Evolutionary conservation across 2,329 filamentous ascomycete species (phyloP).

Genomic region (Cercospora zeina): DNA sequence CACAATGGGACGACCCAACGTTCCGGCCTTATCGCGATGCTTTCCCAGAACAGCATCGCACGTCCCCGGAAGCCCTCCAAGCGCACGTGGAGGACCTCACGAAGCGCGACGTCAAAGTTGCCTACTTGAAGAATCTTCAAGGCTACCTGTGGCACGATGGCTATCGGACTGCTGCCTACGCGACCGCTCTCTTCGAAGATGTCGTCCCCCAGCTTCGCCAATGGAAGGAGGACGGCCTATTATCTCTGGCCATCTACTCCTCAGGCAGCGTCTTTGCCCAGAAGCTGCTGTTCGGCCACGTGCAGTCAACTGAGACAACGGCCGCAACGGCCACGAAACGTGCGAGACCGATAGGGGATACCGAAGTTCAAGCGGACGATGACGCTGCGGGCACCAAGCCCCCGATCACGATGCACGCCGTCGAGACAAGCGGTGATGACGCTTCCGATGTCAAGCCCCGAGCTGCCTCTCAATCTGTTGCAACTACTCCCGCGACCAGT

Average conservation of each 20-base stretch:
- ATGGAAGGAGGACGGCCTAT: conserved; percentile 60
- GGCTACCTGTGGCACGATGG: conserved; percentile 76
- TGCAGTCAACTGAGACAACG: conserved; percentile 30
- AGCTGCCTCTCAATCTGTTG: conserved; percentile 8
- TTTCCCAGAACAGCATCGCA: conserved; percentile 66
- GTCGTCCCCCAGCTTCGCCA: conserved; percentile 55
- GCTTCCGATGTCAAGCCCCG: conserved; percentile 15
- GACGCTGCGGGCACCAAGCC: conserved; percentile 19
- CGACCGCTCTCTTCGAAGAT: conserved; percentile 72
- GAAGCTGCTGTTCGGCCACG: conserved; percentile 73
- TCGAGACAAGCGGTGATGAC: conserved; percentile 7
- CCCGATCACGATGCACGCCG: conserved; percentile 21
- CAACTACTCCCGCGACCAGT: conserved; percentile 11
- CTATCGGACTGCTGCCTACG: conserved; percentile 68
- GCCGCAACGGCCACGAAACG: conserved; percentile 25
- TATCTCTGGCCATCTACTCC: conserved; percentile 71
- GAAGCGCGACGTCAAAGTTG: conserved; percentile 68
- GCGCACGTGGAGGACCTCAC: conserved; percentile 71
- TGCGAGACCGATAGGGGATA: conserved; percentile 16
- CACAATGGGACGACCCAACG: conserved; percentile 64
- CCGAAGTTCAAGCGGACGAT: conserved; percentile 26
- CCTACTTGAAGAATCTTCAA: conserved; percentile 77
- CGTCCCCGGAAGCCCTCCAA: conserved; percentile 60
- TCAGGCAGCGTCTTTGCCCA: conserved; percentile 79
- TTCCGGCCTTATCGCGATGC: conserved; percentile 69